Evolutionary conservation across 1,139 yeast species (phyloP).

Genomic region (Candida buenavistaensis): DNA sequence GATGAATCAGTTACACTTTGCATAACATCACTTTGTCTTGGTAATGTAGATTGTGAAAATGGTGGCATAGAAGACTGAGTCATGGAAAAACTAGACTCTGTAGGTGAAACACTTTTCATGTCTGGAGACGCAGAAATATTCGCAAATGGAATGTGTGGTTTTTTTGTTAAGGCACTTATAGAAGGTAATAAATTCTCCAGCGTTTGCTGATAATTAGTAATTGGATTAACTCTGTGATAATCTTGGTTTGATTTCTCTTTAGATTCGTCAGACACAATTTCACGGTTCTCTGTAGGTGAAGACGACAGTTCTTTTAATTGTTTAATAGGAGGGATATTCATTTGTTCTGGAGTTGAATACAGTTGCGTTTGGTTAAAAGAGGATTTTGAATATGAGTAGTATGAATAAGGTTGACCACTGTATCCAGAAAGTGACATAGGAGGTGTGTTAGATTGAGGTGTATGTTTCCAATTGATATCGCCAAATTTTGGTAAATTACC

Average conservation of each 20-base stretch:
- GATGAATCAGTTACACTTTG: too few species aligned
- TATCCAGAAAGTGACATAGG: neutral
- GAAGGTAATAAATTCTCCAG: slow-evolving; percentile 1
- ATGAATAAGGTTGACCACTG: neutral
- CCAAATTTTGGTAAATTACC: too few species aligned
- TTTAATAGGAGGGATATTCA: too few species aligned
- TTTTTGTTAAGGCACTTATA: slow-evolving; percentile 1
- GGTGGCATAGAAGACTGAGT: too few species aligned
- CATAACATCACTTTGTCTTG: neutral
- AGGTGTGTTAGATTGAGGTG: too few species aligned
- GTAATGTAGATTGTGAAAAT: neutral
- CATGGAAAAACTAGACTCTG: too few species aligned
- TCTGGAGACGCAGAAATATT: neutral
- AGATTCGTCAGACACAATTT: too few species aligned
- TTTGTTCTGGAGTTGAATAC: too few species aligned
- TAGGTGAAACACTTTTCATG: neutral
- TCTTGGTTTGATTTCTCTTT: too few species aligned
- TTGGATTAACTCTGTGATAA: slow-evolving; percentile 1
- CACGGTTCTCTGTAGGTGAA: too few species aligned
- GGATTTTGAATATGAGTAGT: neutral
- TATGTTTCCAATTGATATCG: too few species aligned
- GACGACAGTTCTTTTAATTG: too few species aligned
- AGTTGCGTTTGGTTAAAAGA: neutral
- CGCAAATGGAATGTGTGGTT: neutral
- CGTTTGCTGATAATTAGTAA: neutral